Conservation (phyloP, 2,329 filamentous ascomycete species). For the Blastomyces parvus region DNA sequence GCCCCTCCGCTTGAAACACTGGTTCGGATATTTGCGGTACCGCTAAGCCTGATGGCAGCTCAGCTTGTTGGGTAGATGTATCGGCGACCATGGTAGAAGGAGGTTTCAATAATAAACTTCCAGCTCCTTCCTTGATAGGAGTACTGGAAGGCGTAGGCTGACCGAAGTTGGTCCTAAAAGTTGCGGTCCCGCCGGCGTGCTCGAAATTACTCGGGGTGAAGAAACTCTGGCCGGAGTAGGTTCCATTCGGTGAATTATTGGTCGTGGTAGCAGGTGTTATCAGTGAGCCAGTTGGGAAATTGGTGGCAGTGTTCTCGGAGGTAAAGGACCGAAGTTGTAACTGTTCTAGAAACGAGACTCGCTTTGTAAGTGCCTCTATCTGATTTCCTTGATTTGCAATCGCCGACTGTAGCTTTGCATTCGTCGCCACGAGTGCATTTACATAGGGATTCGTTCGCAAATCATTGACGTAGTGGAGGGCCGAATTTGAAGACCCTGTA, state of each 20-base stretch:
- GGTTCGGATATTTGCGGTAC: not conserved
- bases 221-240: not conserved
- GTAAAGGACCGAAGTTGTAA: not conserved
- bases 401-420: not conserved
- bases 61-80: not conserved
- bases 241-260: not conserved
- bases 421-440: not conserved
- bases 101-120: not conserved
- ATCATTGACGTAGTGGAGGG: not conserved
- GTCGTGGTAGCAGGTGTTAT: not conserved
- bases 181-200: not conserved
- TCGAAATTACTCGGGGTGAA: not conserved
- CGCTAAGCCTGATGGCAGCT: not conserved
- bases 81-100: not conserved
- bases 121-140: not conserved
- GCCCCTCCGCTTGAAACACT: not conserved
- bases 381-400: not conserved
- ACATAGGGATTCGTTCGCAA: not conserved
- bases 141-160: not conserved
- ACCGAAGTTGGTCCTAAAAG: not conserved
- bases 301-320: not conserved
- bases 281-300: not conserved
- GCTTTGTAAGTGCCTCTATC: not conserved
- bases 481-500: not conserved
- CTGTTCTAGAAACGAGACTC: constrained; percentile 2